These are phyloP conservation scores for Seiridium cupressi DNA, from an alignment of 2,329 filamentous ascomycete species.

Conservation along the genomic window DNA sequence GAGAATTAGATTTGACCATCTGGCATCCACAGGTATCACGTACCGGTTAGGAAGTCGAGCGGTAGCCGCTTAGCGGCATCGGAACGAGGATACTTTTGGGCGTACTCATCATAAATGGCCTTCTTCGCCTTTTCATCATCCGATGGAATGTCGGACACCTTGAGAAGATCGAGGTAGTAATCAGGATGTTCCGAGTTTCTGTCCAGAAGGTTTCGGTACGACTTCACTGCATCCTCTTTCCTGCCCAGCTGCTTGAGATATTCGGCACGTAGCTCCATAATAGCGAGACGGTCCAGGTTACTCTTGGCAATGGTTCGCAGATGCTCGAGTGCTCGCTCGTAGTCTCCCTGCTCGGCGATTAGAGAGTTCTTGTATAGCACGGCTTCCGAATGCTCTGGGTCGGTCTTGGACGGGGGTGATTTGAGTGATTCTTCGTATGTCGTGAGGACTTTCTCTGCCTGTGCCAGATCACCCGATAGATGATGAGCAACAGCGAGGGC, in stretches of 20 bases:
- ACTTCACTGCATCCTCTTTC: conserved; percentile 77
- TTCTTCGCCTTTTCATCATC: conserved; percentile 64
- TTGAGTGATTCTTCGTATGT: conserved; percentile 95
- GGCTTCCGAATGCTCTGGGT: conserved; percentile 92
- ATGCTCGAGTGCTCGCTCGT: conserved; percentile 80
- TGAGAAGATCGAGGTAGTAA: conserved; percentile 80
- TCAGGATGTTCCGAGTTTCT: conserved; percentile 83
- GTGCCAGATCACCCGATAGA: conserved; percentile 76
- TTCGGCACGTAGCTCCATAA: conserved; percentile 81
- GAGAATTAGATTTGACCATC: neutral
- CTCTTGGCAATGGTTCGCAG: conserved; percentile 74
- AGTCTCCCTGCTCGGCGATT: conserved; percentile 86
- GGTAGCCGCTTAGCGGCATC: conserved; percentile 86
- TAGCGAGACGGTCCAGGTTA: conserved; percentile 78
- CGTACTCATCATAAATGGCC: conserved; percentile 79
- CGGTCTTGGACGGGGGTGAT: conserved; percentile 69
- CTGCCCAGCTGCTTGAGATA: conserved; percentile 77
- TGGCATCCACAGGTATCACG: conserved; percentile 14
- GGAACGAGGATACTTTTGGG: conserved; percentile 74
- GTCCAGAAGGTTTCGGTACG: conserved; percentile 77
- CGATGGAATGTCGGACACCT: conserved; percentile 61
- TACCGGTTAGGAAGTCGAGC: conserved; percentile 80
- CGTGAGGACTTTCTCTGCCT: conserved; percentile 87
- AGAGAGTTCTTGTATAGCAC: conserved; percentile 92
- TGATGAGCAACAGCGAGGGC: conserved; percentile 94